Evolutionary conservation across 805 yeast species (phyloP), one percentile per base, ranked within the genome.

Genomic region (Nakazawaea siamensis): DNA sequence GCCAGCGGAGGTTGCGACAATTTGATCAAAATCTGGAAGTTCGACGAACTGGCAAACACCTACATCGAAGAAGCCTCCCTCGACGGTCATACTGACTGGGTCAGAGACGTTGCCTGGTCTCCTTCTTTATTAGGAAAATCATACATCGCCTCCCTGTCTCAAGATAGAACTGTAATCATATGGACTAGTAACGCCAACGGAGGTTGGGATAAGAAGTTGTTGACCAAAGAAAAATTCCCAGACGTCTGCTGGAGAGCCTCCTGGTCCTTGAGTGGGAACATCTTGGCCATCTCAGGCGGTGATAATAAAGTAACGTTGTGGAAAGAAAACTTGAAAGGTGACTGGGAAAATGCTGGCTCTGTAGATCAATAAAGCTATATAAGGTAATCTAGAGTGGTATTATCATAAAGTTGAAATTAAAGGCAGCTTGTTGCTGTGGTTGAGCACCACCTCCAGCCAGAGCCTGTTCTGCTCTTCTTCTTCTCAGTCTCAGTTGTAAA

Each of bases 161-260:
- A 92, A 62, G 99, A 92, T 59, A 80, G 85, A 56, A 82, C 94
- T 0, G 97, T 94, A 34, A 67, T 88, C 41, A 82, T 92, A 54
- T 92, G 99, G 99, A 79, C 95, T 7, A 90, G 86, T 58, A 88
- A 80, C 43, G 24, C 24, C 9, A 28, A 42, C 34, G 76, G 73
- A 3, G 67, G 68, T 44, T 92, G 98, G 99, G 78, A 80, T 55
- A 82, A 82, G 55, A 80, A 77, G 51, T 62, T 73, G 26, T 68
- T 92, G 51, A 76, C 78, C 33, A 68, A 71, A 14, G 94, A 85
- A 26, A 80, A 76, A 54, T 92, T 92, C 70, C 92, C 96, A 12
- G 98, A 92, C 55, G 97, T 88, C 18, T 84, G 94, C 48, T 92
- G 98, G 98, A 79, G 97, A 57, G 95, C 94, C 32, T 80, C 94